Evolutionary conservation across 2,329 filamentous ascomycete species (phyloP), one percentile per base, ranked within the genome.

Genomic region (Talaromyces sp.): DNA sequence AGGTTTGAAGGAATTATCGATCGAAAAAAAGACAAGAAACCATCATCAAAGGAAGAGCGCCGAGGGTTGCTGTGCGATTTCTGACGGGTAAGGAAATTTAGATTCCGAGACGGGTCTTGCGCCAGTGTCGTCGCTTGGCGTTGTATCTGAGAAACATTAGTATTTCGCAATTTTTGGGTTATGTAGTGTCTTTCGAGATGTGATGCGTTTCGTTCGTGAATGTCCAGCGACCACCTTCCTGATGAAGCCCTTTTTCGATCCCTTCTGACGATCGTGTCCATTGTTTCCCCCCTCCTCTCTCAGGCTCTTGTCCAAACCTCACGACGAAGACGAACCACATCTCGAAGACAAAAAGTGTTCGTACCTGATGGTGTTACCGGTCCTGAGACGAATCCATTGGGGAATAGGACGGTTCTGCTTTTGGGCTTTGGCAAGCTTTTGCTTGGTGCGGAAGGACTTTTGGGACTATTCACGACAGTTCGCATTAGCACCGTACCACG

Each of bases 371-470:
- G 93, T 97, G 90, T 99, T 99, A 84, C 89, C 90, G 78, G 95
- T 98, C 83, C 94, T 90, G 80, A 99, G 89, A 82, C 95, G 91
- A 83, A 99, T 98, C 95, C 95, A 99, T 88, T 99, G 95, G 74
- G 95, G 95, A 82, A 99, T 97, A 77, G 95, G 95, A 83, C 95
- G 91, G 90, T 99, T 99, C 88, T 98, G 94, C 90, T 97, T 98
- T 89, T 98, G 94, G 82, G 95, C 95, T 89, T 94, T 97, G 82
- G 95, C 95, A 87, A 99, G 93, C 95, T 99, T 99, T 85, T 96
- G 91, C 93, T 99, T 99, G 85, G 93, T 97, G 83, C 93, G 91
- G 93, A 99, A 99, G 82, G 93, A 92, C 90, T 99, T 99, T 87
- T 99, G 93, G 90, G 90, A 94, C 94, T 98, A 82, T 52, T 47